Base-by-base conservation (phyloP, 768 basidiomycete species). In the Boletus rex-veris region DNA sequence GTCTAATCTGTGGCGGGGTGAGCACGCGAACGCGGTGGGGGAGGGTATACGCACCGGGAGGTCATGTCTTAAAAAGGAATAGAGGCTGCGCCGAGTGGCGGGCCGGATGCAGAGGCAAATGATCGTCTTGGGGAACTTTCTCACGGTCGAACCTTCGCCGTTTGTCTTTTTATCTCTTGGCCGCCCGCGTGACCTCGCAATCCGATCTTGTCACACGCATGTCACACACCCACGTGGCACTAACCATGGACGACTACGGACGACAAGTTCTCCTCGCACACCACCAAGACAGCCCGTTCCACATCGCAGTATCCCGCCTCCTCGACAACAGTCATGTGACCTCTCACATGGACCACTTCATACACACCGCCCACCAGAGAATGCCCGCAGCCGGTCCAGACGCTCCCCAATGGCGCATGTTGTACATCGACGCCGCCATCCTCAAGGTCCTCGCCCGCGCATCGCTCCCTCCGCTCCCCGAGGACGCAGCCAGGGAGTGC, bases 371-470 rank as follows among this genome's bases (percentile, higher is more conserved):
- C 0, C 72, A 87, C 63, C 67, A 75, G 40, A 64, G 74, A 30
- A 79, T 92, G 74, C 73, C 80, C 57, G 70, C 42, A n/a, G 41
- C 50, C n/a, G 50, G 35, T 36, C 26, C 42, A 28, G 50, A 62
- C 16, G 73, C 59, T 57, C 66, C 59, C 31, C 47, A 71, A 39
- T 90, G 88, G 84, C 77, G 89, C 43, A 75, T 80, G 46, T 61
- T 92, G 14, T 92, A 92, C 69, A 88, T 90, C 39, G 91, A 96
- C 60, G 78, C 84, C 10, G 81, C 78, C 48, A 73, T 96, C 38
- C 68, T 92, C 39, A 76, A 75, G 55, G 75, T 76, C 5, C 71
- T 87, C 60, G 64, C 72, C 31, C 71, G 76, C 59, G 48, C 61
- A 30, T 58, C 64, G 4, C 49, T 45, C 1, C 54, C 55, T 4